These are phyloP conservation scores for Coemansia reversa DNA, from an alignment of 192 early-diverging fungal species.

Conservation along the genomic window DNA sequence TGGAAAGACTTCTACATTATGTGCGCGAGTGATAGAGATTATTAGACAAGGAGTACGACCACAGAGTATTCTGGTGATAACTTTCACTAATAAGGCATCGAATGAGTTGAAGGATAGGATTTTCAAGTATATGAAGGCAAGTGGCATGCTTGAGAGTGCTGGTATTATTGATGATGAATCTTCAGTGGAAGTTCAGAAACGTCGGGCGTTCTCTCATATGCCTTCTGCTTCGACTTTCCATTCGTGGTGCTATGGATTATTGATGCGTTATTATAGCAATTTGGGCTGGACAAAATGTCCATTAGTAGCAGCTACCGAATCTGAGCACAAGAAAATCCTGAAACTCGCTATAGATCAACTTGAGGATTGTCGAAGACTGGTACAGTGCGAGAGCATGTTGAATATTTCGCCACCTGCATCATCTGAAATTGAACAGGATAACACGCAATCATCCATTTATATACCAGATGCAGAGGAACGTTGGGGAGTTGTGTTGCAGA, in stretches of 20 bases:
- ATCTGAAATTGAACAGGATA: neutral
- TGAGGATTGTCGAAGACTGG: conserved; percentile 34
- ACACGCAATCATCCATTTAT: conserved; percentile 11
- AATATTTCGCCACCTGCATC: conserved; percentile 7
- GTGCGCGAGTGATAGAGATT: conserved; percentile 48
- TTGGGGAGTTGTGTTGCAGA: conserved; percentile 20
- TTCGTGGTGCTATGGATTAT: conserved; percentile 45
- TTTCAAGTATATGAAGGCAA: conserved; percentile 17
- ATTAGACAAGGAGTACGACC: conserved; percentile 32
- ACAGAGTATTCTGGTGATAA: conserved; percentile 38
- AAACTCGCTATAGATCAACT: conserved; percentile 20
- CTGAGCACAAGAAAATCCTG: conserved; percentile 33
- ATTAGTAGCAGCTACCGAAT: conserved; percentile 31
- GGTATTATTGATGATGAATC: neutral
- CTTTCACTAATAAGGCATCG: conserved; percentile 56
- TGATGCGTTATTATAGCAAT: conserved; percentile 15
- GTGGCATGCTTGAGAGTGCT: neutral
- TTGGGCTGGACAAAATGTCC: conserved; percentile 23
- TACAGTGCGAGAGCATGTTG: conserved; percentile 46
- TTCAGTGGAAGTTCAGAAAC: neutral
- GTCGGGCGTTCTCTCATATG: conserved; percentile 2
- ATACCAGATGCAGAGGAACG: conserved; percentile 13
- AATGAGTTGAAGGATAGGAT: conserved; percentile 45
- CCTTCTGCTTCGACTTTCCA: conserved; percentile 52
- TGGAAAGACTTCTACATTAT: conserved; percentile 51